Conservation (phyloP, 345 rosid species). For the Garcia nutans region DNA sequence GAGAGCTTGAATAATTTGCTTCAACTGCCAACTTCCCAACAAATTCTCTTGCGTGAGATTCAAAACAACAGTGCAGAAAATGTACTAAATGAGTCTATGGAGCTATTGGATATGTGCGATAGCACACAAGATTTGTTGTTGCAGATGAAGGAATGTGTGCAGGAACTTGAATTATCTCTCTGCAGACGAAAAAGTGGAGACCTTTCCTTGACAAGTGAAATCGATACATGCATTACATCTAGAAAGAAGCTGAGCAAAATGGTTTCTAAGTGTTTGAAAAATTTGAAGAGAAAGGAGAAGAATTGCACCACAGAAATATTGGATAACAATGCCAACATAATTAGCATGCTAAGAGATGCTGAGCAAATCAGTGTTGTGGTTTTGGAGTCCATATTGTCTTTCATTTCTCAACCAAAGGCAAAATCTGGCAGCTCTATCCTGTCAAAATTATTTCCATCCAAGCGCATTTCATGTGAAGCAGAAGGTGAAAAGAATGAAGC, state of each 20-base stretch:
- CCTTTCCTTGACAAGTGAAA: neutral
- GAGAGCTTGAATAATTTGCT: neutral
- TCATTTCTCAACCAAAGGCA: conserved; percentile 1
- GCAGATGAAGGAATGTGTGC: neutral
- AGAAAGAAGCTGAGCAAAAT: neutral
- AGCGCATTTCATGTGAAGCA: neutral
- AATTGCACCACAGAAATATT: too few species aligned
- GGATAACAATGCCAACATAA: neutral
- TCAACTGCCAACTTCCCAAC: neutral
- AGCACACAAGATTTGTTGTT: neutral
- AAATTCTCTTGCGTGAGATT: neutral
- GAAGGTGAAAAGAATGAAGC: neutral
- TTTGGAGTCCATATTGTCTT: neutral
- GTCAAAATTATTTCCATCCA: neutral
- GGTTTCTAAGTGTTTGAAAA: neutral
- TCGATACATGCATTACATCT: neutral
- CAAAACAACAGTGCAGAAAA: neutral
- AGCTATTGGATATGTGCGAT: neutral
- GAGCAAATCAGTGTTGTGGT: neutral
- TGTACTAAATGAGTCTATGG: neutral
- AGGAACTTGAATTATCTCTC: neutral
- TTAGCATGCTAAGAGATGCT: neutral
- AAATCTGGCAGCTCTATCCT: neutral
- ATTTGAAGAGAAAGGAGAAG: neutral
- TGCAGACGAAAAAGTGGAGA: neutral